Base-by-base conservation (phyloP, 306 rosid genomes). In the Prunus dulcis region DNA sequence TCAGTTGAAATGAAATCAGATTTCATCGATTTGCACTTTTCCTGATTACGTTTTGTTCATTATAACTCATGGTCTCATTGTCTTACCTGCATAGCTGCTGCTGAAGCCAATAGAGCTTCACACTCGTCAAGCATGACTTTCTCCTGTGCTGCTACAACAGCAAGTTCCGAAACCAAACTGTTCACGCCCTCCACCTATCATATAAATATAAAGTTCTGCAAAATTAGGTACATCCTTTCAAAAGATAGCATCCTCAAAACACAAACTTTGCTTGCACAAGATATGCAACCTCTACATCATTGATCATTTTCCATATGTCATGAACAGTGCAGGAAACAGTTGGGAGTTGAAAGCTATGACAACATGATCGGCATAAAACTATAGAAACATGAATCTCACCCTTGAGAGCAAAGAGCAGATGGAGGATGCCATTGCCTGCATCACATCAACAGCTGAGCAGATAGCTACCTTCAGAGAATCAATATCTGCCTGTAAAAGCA, bases 41-140 rank as follows among this genome's bases (percentile, higher is more conserved):
- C 49, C 57, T 18, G 43, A 19, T 53, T 45, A 53, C 19, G 30
- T 60, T 65, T 22, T 3, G 45, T 30, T 23, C 2, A 8, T 6
- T 45, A 38, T 45, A 41, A 49, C 34, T 34, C 17, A 57, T 18
- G 38, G 57, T 62, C 32, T 57, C 38, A 64, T 32, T 38, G 64
- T 55, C 88, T 78, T 78, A 96, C 99, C 99, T 93, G 96, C 97
- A 89, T 89, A 64, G 93, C 88, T 17, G 88, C 83, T 53, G 84
- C 88, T 55, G 91, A 92, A 76, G 96, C 86, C 78, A 96, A 80
- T 65, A 89, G 80, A 0, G 84, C 84, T 82, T 92, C 91, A 73
- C 98, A 91, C 87, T 91, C 96, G 64, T 82, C 93, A 87, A 96
- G 94, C 91, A 89, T 81, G 65, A 91, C 93, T 85, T 86, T 93